These are phyloP conservation scores for Thelephora terrestris DNA, from an alignment of 1,284 basidiomycete species.

Conservation along the genomic window DNA sequence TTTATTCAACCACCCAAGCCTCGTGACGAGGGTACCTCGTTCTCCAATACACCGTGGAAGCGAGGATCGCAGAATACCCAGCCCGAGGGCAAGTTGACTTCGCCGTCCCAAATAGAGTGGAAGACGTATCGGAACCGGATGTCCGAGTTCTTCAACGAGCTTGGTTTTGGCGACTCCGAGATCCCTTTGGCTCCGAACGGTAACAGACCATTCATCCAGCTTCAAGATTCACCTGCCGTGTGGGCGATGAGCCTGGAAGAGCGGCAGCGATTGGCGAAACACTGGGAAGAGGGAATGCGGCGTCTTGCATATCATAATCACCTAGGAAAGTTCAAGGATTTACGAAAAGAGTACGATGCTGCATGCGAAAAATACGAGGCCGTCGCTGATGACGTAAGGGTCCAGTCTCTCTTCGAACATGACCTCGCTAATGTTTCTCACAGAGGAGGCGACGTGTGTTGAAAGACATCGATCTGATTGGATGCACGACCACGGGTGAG, in stretches of 20 bases:
- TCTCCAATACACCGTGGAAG: not conserved
- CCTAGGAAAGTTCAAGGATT: conserved; percentile 9
- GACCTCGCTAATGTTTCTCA: not conserved
- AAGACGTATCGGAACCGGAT: not conserved
- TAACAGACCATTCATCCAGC: conserved; percentile 9
- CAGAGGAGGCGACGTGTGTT: conserved; percentile 32
- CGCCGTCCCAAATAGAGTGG: not conserved
- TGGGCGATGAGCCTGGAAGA: conserved; percentile 20
- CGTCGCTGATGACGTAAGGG: conserved; percentile 14
- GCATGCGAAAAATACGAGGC: conserved; percentile 14
- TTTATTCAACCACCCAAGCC: conserved; percentile 9
- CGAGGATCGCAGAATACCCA: no score
- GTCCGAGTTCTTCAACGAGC: conserved; percentile 14
- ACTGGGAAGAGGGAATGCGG: conserved; percentile 17
- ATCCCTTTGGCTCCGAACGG: conserved; percentile 12
- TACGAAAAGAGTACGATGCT: conserved; percentile 10
- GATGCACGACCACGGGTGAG: conserved; percentile 54
- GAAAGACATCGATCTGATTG: conserved; percentile 41
- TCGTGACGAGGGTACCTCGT: not conserved
- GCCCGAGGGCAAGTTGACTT: not conserved
- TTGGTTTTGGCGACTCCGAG: conserved; percentile 12
- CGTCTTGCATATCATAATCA: conserved; percentile 11
- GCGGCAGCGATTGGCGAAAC: conserved; percentile 13
- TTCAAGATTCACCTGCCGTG: conserved; percentile 11
- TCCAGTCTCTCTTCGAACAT: not conserved